These are phyloP conservation scores for Medicago truncatula DNA, from an alignment of 306 rosid genomes.

Conservation along the genomic window DNA sequence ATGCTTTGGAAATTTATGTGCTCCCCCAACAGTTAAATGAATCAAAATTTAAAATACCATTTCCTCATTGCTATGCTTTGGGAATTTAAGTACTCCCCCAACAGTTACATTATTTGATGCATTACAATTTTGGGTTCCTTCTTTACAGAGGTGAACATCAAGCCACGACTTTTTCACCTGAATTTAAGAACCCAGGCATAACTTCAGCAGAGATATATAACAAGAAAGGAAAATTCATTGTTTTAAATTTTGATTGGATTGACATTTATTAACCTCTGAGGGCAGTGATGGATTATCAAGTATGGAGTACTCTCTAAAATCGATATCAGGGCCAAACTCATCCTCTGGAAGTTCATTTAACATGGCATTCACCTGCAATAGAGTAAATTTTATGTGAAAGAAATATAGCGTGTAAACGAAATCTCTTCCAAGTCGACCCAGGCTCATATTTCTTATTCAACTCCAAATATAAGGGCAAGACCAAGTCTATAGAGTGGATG, in stretches of 20 bases:
- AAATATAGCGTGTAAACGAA: too few relatives aligned
- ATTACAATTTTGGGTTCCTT: constrained; percentile 60
- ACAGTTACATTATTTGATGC: constrained; percentile 58
- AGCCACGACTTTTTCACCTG: constrained; percentile 93
- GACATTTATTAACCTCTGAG: constrained; percentile 60
- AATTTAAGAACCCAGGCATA: constrained; percentile 39
- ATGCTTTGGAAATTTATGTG: constrained; percentile 80
- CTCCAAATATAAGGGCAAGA: too few relatives aligned
- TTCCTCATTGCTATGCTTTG: constrained; percentile 89
- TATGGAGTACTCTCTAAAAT: constrained; percentile 85
- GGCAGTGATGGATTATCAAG: constrained; percentile 84
- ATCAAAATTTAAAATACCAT: constrained; percentile 58
- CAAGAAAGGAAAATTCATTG: constrained; percentile 1
- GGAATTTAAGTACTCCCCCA: constrained; percentile 73
- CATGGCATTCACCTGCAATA: constrained; percentile 80
- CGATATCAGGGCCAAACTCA: constrained; percentile 78
- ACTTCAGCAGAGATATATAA: constrained; percentile 10
- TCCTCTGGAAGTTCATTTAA: constrained; percentile 74
- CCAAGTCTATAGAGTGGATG: too few relatives aligned
- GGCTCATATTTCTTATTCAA: too few relatives aligned
- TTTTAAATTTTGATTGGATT: constrained; percentile 32
- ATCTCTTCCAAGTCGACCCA: too few relatives aligned
- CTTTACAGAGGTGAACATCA: constrained; percentile 84
- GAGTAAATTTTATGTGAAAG: constrained; percentile 27
- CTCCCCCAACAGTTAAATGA: constrained; percentile 50